Percentiles rank a stretch among this genome's conserved stretches.
These are phyloP conservation scores for Scedosporium boydii DNA, from an alignment of 2,329 filamentous ascomycete species.

Conservation along the genomic window DNA sequence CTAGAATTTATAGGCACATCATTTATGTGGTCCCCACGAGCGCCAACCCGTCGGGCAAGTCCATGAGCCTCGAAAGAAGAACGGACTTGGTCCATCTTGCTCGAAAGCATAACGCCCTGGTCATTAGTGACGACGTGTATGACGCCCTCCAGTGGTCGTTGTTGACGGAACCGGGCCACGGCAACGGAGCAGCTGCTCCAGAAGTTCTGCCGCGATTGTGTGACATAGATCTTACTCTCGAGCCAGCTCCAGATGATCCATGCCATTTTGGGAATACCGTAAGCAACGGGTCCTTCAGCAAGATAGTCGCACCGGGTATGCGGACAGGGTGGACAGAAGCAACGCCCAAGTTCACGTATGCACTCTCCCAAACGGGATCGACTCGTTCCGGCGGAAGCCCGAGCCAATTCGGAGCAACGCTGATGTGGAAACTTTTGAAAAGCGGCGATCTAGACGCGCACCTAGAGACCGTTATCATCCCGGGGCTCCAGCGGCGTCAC, in stretches of 20 bases:
- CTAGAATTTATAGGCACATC: constrained; percentile 74
- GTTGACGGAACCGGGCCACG: constrained; percentile 12
- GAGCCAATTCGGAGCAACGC: constrained; percentile 41
- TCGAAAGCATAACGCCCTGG: constrained; percentile 67
- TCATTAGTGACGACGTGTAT: constrained; percentile 88
- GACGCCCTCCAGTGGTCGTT: constrained; percentile 77
- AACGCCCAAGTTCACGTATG: constrained; percentile 42
- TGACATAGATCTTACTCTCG: constrained; percentile 65
- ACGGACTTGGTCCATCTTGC: constrained; percentile 65
- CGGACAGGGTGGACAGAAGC: constrained; percentile 85
- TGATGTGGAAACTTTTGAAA: constrained; percentile 38
- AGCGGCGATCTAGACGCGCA: constrained; percentile 33
- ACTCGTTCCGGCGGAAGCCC: constrained; percentile 50
- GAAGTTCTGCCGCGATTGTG: constrained; percentile 56
- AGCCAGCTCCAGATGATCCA: constrained; percentile 36
- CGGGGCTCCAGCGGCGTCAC: constrained; percentile 36
- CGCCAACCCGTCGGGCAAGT: constrained; percentile 78
- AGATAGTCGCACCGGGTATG: constrained; percentile 72
- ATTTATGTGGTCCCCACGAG: constrained; percentile 87
- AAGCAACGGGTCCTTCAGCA: constrained; percentile 85
- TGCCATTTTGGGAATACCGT: constrained; percentile 63
- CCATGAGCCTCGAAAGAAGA: constrained; percentile 63
- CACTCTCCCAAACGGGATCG: constrained; percentile 42
- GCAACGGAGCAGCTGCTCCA: neutral
- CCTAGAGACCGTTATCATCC: constrained; percentile 31